Evolutionary conservation across 139 green algal genomes (phyloP).

Genomic region (Dunaliella primolecta): DNA sequence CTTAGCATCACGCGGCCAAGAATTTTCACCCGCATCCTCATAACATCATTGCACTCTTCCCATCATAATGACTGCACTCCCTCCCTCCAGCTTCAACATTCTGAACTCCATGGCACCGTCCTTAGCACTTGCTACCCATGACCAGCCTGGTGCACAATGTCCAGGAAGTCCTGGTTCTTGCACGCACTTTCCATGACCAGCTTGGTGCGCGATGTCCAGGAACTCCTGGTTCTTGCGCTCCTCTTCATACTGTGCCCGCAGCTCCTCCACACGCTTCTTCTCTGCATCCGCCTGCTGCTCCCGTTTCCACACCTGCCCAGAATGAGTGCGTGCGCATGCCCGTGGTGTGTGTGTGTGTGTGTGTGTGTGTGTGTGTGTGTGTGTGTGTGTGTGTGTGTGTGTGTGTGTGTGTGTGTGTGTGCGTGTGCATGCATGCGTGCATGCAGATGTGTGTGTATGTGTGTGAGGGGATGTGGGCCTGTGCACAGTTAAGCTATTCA

Average conservation of each 20-base stretch:
- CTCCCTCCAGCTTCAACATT: no score
- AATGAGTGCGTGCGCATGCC: neutral
- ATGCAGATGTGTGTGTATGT: no score
- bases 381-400: neutral
- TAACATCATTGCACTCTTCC: no score
- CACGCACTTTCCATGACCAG: slow-evolving; percentile 29
- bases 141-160: no score
- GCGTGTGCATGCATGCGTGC: neutral
- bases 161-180: no score
- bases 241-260: slow-evolving; percentile 82
- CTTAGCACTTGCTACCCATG: no score
- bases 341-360: neutral
- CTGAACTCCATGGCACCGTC: no score
- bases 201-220: slow-evolving; percentile 56
- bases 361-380: neutral
- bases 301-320: slow-evolving; percentile 79
- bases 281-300: slow-evolving; percentile 80
- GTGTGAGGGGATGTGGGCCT: no score
- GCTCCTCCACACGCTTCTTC: slow-evolving; percentile 78
- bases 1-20: no score
- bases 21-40: no score
- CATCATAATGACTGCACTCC: no score
- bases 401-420: neutral
- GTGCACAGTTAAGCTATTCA: no score
- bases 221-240: slow-evolving; percentile 80